Evolutionary conservation across 768 basidiomycete genomes (phyloP), one percentile per base, ranked within the genome.

Genomic region (Zangia roseola): DNA sequence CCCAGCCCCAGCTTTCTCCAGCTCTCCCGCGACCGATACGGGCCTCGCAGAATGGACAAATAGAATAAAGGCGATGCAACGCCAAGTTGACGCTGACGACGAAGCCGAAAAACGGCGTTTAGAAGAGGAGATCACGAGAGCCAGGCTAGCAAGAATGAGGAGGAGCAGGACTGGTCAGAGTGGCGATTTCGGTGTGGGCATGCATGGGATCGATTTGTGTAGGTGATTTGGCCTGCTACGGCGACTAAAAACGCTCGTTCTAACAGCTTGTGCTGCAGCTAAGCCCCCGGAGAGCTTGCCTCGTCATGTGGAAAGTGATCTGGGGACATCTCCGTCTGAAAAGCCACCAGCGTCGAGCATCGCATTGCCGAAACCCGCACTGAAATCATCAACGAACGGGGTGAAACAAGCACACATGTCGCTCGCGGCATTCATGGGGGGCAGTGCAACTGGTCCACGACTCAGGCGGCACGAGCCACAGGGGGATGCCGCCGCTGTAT

Each of bases 11-110:
- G 12, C 52, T 0, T 16, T 38, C 52, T 47, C 67, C 37, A 40
- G 19, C 28, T 48, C 62, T 5, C 33, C 55, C 7, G 42, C 60
- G 16, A 73, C 83, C 17, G 87, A 88, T 57, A 71, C 74, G 4
- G 84, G 81, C 41, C 74, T 90, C n/a, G 77, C 87, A 14, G 87
- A 91, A 65, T 91, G 89, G 89, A 79, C 88, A 13, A 84, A 71
- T 68, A 84, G 78, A 72, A 89, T 92, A 64, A 86, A 84, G 63
- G 86, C 81, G 14, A 69, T 91, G 66, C 89, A 91, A 63, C 78
- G 81, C 50, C 86, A 90, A 58, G 84, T 90, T 21, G 89, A 92
- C 53, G 83, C 83, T 13, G 85, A 89, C 53, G 88, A 90, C 49
- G 88, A 88, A 62, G 80, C 76, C 6, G 90, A 92, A 58, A 81